A percentile compares a stretch with the other conserved stretches of the same genome.
Conservation (phyloP, 2,329 filamentous ascomycete species). For the Colletotrichum paranaense region DNA sequence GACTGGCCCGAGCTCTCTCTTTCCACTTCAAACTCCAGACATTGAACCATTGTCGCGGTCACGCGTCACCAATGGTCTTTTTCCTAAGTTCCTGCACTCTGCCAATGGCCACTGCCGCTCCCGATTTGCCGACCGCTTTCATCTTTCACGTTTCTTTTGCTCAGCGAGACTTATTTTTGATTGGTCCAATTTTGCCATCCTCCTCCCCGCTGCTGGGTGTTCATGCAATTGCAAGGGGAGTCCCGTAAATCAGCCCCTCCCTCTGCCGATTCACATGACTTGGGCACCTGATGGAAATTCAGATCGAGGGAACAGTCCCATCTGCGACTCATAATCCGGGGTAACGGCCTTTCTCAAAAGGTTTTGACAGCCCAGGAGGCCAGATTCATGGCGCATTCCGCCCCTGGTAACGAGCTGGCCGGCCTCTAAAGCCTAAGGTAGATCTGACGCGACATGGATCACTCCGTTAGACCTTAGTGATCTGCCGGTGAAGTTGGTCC, state of each 20-base stretch:
- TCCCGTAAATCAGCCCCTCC: slow-evolving; percentile 1
- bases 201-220: background rate
- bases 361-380: background rate
- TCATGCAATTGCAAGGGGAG: slow-evolving; percentile 32
- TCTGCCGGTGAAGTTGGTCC: background rate
- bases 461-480: background rate
- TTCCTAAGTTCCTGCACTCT: background rate
- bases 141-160: background rate
- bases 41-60: background rate
- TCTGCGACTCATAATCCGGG: background rate
- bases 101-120: too few relatives aligned
- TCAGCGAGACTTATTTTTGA: slow-evolving; percentile 22
- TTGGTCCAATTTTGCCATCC: slow-evolving; percentile 5
- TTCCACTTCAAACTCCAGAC: background rate
- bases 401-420: background rate
- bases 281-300: background rate
- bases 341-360: background rate
- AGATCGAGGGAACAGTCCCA: background rate
- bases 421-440: too few relatives aligned
- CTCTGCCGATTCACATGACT: background rate
- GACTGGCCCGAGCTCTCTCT: slow-evolving; percentile 25
- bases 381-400: too few relatives aligned
- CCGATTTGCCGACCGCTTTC: background rate
- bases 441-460: background rate
- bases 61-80: slow-evolving; percentile 15